Base-by-base conservation (phyloP, 805 yeast genomes). In the Wickerhamiella nectarea region DNA sequence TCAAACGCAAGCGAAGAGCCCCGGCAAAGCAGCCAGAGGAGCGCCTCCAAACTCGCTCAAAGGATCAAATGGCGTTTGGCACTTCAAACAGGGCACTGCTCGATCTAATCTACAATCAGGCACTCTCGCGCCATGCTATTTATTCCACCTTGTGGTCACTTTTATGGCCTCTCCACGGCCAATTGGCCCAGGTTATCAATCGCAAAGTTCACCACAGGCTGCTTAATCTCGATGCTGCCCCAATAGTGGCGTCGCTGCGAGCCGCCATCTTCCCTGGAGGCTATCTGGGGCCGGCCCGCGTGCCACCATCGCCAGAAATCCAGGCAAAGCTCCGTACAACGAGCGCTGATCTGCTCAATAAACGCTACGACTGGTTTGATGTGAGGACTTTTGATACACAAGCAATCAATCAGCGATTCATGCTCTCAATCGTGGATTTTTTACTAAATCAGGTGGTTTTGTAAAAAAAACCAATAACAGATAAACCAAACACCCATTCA, bases 401-500 rank as follows among this genome's bases (percentile, higher is more conserved):
- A 6, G 18, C 9, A 7, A 34, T 40, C 19, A 40, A 40, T 34
- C 43, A 40, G 21, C 19, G 38, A 6, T 34, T 40, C 20, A 4
- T 34, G 37, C 11, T 40, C 12, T 14, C 43, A 2, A 31, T 25
- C 4, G 17, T 40, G 18, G 43, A 40, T 24, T 34, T 2, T 28
- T 12, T 28, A 5, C 15, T 28, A 7, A 15, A 14, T 28, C 31
- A 28, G n/a, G 6, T 28, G 6, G 15, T 12, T 7, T 12, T n/a
- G 8, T 25, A 22, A 29, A 46, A 46, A 14, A 41, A 28, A 11
- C 29, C 46, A 20, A 46, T 28, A 1, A 46, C 45, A 11, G 50
- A 46, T 7, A 43, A 28, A n/a, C 52, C 50, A 34, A 55, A 51
- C 15, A 54, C 48, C 46, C 58, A 47, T 47, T 64, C 66, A 18